Base-by-base conservation (phyloP, 2,329 filamentous ascomycete genomes). In the Microdochium paspali region DNA sequence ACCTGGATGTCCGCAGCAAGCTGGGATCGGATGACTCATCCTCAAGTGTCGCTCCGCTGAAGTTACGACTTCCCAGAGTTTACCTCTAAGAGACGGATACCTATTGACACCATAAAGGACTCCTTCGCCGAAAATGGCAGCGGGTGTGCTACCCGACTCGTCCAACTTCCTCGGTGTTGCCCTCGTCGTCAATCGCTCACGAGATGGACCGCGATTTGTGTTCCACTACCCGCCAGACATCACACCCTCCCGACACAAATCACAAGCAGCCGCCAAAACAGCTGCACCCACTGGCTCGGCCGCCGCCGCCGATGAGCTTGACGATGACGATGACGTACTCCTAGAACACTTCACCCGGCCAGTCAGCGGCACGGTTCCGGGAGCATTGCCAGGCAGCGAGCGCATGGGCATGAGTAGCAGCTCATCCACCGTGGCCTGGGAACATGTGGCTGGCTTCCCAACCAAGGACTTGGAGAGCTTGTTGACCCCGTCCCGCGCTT, bases 221-320 rank as follows among this genome's bases (percentile, higher is more conserved):
- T 95, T 90, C 65, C 87, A 95, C 65, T 93, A 93, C 59, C 89
- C 89, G n/a, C 76, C 82, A n/a, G 63, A 69, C 44, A 71, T 79
- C 40, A 21, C 18, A 4, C 61, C 60, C 9, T 61, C 56, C 66
- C 35, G 35, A 15, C 3, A 20, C 15, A 40, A 12, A 18, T 21
- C 35, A 12, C 35, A 21, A 20, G 35, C 15, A 4, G 35, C 35
- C 9, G 70, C 58, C 64, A 72, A 53, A 65, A 69, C 48, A 62
- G 46, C 44, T 40, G 21, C 39, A 47, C 26, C 62, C 28, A 54
- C 66, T 32, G 59, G 65, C 48, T 57, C 63, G 21, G 50, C 56
- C 44, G 20, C 48, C 32, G 56, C 65, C 46, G 59, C 58, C 24
- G 58, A 59, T 20, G 62, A 63, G 44, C 56, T 58, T n/a, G 49